Conservation (phyloP, 2,329 filamentous ascomycete genomes). For the Botrytis fragariae region DNA sequence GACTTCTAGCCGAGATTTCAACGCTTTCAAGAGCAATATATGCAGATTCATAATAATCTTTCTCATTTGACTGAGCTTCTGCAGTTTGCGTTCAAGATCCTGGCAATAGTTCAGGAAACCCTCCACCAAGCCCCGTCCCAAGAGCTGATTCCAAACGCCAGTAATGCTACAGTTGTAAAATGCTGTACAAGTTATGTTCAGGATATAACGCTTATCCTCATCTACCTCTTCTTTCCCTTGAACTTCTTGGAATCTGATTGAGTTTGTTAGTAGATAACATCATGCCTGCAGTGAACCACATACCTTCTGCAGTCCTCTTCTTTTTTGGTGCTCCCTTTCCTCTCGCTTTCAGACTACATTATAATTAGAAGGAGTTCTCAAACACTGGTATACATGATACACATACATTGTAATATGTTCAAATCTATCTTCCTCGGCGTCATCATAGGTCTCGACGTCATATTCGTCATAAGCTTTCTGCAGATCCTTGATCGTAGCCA, state of each 20-base stretch:
- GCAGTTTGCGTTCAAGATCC: neutral
- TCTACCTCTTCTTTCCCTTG: slow-evolving; percentile 47
- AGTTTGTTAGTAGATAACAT: neutral
- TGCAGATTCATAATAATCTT: neutral
- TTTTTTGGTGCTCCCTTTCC: slow-evolving; percentile 90
- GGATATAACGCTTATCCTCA: slow-evolving; percentile 21
- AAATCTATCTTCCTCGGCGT: slow-evolving; percentile 74
- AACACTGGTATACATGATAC: slow-evolving; percentile 48
- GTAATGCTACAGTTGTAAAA: slow-evolving; percentile 32
- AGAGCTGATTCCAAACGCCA: slow-evolving; percentile 32
- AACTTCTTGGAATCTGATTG: slow-evolving; percentile 46
- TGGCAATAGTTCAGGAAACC: neutral
- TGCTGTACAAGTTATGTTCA: slow-evolving; percentile 28
- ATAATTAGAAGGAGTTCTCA: slow-evolving; percentile 50
- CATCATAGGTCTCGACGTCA: slow-evolving; percentile 53
- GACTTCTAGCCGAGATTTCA: neutral
- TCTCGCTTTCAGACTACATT: slow-evolving; percentile 65
- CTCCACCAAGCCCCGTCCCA: neutral
- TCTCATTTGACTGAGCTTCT: slow-evolving; percentile 13
- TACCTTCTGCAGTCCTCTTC: slow-evolving; percentile 61
- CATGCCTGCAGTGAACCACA: slow-evolving; percentile 19
- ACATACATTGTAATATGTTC: slow-evolving; percentile 20
- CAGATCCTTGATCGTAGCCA: slow-evolving; percentile 64
- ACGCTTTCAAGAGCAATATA: neutral
- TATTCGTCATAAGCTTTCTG: slow-evolving; percentile 56